Conservation (phyloP, 2,329 filamentous ascomycete species). For the Fusarium nelsonii region DNA sequence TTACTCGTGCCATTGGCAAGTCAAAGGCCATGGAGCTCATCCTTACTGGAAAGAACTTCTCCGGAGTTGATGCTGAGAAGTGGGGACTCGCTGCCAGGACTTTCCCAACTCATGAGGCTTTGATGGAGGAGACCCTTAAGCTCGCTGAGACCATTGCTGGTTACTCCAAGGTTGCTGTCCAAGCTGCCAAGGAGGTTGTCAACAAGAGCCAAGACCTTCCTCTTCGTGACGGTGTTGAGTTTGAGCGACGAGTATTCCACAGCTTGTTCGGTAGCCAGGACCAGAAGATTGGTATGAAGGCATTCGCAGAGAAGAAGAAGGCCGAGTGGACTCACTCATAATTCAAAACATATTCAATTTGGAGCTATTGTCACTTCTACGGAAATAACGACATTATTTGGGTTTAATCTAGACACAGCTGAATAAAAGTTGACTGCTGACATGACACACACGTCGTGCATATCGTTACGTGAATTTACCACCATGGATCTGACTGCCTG, state of each 20-base stretch:
- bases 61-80: slow-evolving; percentile 83
- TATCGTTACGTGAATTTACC: background rate
- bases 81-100: slow-evolving; percentile 91
- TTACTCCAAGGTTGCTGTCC: slow-evolving; percentile 86
- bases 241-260: slow-evolving; percentile 93
- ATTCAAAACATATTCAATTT: background rate
- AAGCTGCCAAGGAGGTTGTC: slow-evolving; percentile 96
- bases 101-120: slow-evolving; percentile 82
- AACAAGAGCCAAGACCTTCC: slow-evolving; percentile 97
- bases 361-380: background rate
- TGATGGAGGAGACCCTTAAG: slow-evolving; percentile 83
- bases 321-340: slow-evolving; percentile 84
- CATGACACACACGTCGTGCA: background rate
- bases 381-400: background rate
- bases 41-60: slow-evolving; percentile 86
- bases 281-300: slow-evolving; percentile 97
- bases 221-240: slow-evolving; percentile 92
- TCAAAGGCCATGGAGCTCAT: slow-evolving; percentile 92
- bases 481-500: slow-evolving; percentile 3
- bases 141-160: slow-evolving; percentile 91
- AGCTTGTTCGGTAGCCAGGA: slow-evolving; percentile 92
- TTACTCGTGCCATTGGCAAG: slow-evolving; percentile 87
- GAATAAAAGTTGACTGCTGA: background rate
- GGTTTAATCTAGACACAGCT: background rate
- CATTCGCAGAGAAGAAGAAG: slow-evolving; percentile 96